phyloP scores from a whole-genome alignment of 2,329 filamentous ascomycete genomes.

The Neobulgaria alba region DNA sequence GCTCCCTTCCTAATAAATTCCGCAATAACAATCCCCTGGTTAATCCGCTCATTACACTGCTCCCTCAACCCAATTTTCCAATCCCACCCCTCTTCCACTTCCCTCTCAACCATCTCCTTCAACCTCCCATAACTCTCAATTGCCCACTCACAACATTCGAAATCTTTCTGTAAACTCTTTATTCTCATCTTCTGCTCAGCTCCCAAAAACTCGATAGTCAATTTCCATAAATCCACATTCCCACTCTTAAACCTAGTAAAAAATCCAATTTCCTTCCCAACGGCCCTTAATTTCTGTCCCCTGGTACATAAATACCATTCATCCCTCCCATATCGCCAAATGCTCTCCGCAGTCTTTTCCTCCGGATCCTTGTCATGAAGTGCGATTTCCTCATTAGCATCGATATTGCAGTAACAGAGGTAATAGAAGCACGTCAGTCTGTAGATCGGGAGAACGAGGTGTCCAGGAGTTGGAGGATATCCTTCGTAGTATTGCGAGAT shows the following conservation, averaged over 20 bases:
- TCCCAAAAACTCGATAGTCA: background rate
- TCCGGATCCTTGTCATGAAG: background rate
- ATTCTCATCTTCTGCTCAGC: background rate
- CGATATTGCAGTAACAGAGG: background rate
- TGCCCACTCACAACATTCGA: background rate
- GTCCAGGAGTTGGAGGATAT: background rate
- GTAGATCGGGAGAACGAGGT: background rate
- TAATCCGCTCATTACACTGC: background rate
- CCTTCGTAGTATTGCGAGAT: background rate
- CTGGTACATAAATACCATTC: background rate
- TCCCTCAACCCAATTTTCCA: background rate
- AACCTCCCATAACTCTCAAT: background rate
- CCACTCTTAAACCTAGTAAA: too few relatives aligned
- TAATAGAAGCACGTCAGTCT: background rate
- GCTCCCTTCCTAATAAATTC: background rate
- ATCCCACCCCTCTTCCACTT: background rate
- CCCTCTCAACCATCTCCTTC: background rate
- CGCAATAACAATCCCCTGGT: background rate
- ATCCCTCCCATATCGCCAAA: background rate
- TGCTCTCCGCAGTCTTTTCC: background rate
- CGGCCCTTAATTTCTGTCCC: background rate
- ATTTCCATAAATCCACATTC: background rate
- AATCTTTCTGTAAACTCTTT: background rate
- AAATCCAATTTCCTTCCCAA: too few relatives aligned
- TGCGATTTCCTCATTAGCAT: background rate